These are phyloP conservation scores for Polysphondylium violaceum DNA, from an alignment of 78 protist species.

Conservation along the genomic window DNA sequence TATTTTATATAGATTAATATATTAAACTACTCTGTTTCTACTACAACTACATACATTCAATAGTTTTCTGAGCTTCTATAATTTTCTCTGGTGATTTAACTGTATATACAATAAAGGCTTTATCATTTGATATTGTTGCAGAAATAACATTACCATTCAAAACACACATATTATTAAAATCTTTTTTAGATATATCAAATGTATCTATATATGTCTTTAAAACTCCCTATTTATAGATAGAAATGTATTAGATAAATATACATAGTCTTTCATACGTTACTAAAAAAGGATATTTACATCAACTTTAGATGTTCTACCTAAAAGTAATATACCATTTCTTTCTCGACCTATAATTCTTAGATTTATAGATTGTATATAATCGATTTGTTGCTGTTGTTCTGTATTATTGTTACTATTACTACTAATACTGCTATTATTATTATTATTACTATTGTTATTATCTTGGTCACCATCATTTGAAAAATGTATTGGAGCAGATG, in stretches of 20 bases:
- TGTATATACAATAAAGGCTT: slow-evolving; percentile 57
- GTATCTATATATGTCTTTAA: slow-evolving; percentile 57
- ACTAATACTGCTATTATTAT: not conserved
- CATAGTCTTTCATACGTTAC: not conserved
- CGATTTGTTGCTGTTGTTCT: not conserved
- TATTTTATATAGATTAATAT: not conserved
- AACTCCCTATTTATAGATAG: not conserved
- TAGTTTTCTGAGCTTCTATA: slow-evolving; percentile 12
- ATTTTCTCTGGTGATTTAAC: slow-evolving; percentile 55
- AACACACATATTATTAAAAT: slow-evolving; percentile 4
- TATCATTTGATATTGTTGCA: slow-evolving; percentile 50
- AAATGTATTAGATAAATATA: not conserved
- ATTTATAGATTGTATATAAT: slow-evolving; percentile 28
- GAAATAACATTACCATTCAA: slow-evolving; percentile 27
- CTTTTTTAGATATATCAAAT: slow-evolving; percentile 33
- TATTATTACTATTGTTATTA: not conserved
- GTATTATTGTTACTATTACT: not conserved
- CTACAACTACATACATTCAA: slow-evolving; percentile 22
- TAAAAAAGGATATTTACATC: slow-evolving; percentile 8
- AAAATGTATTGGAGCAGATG: not conserved
- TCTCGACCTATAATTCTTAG: slow-evolving; percentile 63
- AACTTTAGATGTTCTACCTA: slow-evolving; percentile 33
- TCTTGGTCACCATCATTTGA: not conserved
- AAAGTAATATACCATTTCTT: slow-evolving; percentile 27
- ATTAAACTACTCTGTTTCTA: not conserved